These are phyloP conservation scores for Vigna unguiculata DNA, from an alignment of 306 rosid species.

Conservation along the genomic window DNA sequence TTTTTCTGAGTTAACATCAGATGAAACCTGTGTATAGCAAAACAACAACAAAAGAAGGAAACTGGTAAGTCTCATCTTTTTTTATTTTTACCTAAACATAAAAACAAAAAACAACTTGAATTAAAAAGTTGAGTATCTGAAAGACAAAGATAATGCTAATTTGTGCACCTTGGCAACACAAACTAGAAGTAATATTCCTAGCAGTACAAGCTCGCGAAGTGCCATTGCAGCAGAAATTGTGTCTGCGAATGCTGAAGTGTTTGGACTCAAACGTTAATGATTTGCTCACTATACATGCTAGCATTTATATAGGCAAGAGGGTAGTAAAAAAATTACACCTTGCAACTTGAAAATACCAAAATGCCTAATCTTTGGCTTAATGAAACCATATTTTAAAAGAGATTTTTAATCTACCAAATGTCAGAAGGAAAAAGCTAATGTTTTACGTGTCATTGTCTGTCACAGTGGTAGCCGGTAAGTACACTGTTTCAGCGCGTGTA, in stretches of 20 bases:
- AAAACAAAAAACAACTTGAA: not conserved
- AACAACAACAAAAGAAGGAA: not conserved
- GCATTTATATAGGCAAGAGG: constrained; percentile 38
- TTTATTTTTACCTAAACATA: not conserved
- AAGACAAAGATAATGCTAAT: not conserved
- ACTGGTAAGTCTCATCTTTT: not conserved
- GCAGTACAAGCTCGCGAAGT: constrained; percentile 42
- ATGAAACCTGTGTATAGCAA: constrained; percentile 53
- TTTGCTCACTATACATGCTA: not conserved
- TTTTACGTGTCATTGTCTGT: not conserved
- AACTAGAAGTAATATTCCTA: constrained; percentile 44
- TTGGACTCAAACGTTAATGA: not conserved
- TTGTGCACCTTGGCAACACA: constrained; percentile 45
- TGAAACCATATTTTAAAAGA: not conserved
- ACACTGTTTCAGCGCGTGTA: not conserved
- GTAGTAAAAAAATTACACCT: not conserved
- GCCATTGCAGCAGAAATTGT: constrained; percentile 44
- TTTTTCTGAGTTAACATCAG: constrained; percentile 51
- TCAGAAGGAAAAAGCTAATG: not conserved
- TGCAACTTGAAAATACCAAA: constrained; percentile 23
- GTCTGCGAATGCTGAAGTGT: not conserved
- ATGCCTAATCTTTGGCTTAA: not conserved
- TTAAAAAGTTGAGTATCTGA: not conserved
- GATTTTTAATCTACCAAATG: not conserved
- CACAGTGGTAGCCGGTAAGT: not conserved